Percentiles rank a stretch among this genome's conserved stretches.
Conservation (phyloP, 257 asterid genomes). For the Misopates orontium region DNA sequence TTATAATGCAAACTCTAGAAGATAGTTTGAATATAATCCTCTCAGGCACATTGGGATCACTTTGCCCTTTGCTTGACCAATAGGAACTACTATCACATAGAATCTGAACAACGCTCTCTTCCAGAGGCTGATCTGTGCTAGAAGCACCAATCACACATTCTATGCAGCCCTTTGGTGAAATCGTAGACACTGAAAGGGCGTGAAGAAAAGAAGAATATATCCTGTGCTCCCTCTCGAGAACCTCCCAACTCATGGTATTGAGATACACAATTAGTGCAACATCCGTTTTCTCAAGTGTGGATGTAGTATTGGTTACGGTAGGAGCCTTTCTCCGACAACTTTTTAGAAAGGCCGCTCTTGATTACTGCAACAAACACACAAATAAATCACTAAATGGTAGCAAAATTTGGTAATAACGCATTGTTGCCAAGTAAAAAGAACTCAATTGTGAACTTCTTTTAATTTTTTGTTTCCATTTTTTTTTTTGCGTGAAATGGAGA, state of each 20-base stretch:
- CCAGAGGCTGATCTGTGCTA: conserved; percentile 13
- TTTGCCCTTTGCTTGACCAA: conserved; percentile 8
- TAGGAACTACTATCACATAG: neutral
- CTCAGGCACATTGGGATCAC: neutral
- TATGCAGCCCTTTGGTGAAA: conserved; percentile 35
- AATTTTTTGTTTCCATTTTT: no score
- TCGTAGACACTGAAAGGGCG: conserved; percentile 29
- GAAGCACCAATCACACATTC: conserved; percentile 41
- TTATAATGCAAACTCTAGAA: neutral
- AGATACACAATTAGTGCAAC: conserved; percentile 25
- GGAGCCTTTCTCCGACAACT: conserved; percentile 46
- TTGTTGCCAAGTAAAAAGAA: no score
- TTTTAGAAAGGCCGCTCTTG: neutral
- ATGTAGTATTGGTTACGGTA: conserved; percentile 34
- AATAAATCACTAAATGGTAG: no score
- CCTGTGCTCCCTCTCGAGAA: conserved; percentile 43
- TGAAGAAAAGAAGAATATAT: conserved; percentile 38
- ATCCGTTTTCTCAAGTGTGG: conserved; percentile 22
- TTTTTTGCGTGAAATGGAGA: no score
- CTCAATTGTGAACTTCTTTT: no score
- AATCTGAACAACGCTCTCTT: no score
- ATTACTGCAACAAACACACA: no score
- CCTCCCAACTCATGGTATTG: conserved; percentile 34
- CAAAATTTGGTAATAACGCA: no score
- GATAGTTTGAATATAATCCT: neutral